Conservation (phyloP, 2,329 filamentous ascomycete genomes). For the Cladophialophora immunda region DNA sequence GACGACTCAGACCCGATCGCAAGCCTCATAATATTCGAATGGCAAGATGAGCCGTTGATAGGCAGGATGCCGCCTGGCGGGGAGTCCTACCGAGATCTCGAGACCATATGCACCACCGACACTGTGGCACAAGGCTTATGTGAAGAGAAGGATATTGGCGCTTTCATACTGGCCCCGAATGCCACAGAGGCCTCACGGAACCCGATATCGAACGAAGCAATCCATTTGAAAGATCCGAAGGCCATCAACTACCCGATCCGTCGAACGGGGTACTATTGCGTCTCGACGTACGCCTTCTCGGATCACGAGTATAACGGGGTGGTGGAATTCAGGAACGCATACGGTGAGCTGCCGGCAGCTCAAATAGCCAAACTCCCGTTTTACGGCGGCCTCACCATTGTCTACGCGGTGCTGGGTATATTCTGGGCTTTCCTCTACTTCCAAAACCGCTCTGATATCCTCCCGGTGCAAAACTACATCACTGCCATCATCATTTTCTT, state of each 20-base stretch:
- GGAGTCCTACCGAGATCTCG: conserved; percentile 66
- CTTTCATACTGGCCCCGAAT: conserved; percentile 83
- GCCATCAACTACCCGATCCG: conserved; percentile 82
- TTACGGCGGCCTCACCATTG: conserved; percentile 91
- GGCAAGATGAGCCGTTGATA: conserved; percentile 82
- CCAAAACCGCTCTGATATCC: conserved; percentile 91
- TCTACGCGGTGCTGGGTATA: conserved; percentile 85
- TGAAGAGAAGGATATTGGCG: conserved; percentile 77
- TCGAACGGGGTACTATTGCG: conserved; percentile 95
- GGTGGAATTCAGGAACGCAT: conserved; percentile 93
- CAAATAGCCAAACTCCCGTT: conserved; percentile 98
- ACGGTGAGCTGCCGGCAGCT: conserved; percentile 91
- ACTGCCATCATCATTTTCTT: conserved; percentile 95
- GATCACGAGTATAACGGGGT: conserved; percentile 77
- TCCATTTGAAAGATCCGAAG: conserved; percentile 78
- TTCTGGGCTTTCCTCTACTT: conserved; percentile 97
- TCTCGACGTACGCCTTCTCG: conserved; percentile 77
- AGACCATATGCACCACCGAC: conserved; percentile 79
- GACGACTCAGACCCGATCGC: conserved; percentile 75
- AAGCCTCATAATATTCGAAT: conserved; percentile 92
- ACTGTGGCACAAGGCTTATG: conserved; percentile 76
- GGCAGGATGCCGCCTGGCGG: conserved; percentile 70
- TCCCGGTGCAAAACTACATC: conserved; percentile 98
- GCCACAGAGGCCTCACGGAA: conserved; percentile 75
- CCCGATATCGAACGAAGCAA: conserved; percentile 78